Conservation (phyloP, 2,329 filamentous ascomycete species). For the Arthrobotrys sinensis region DNA sequence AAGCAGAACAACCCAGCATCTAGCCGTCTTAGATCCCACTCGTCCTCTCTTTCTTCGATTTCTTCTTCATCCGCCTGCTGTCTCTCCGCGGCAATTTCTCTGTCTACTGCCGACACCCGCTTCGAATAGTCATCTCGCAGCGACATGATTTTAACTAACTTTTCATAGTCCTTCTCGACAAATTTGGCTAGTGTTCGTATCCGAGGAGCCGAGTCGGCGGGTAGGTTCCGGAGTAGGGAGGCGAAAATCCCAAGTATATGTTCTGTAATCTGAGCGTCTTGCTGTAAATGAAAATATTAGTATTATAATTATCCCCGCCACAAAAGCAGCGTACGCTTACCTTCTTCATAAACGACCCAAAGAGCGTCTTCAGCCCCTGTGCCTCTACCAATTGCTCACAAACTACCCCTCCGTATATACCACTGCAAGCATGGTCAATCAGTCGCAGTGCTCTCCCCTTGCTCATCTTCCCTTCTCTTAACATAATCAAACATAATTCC, state of each 20-base stretch:
- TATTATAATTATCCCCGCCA: background rate
- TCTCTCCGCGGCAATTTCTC: constrained; percentile 75
- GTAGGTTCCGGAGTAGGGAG: constrained; percentile 83
- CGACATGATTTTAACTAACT: constrained; percentile 80
- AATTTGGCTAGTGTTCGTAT: constrained; percentile 94
- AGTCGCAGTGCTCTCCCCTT: constrained; percentile 83
- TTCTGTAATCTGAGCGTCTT: constrained; percentile 78
- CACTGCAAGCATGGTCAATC: constrained; percentile 83
- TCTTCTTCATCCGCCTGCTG: constrained; percentile 71
- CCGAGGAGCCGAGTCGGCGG: constrained; percentile 81
- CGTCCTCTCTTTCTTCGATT: constrained; percentile 73
- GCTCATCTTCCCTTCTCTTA: constrained; percentile 88
- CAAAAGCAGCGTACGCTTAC: constrained; percentile 64
- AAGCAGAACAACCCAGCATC: constrained; percentile 88
- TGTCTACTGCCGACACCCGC: constrained; percentile 76
- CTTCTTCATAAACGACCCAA: constrained; percentile 90
- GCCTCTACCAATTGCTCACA: constrained; percentile 85
- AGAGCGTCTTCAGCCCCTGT: constrained; percentile 86
- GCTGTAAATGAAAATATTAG: constrained; percentile 67
- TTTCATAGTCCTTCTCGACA: constrained; percentile 93
- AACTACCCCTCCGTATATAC: constrained; percentile 73
- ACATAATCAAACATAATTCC: constrained; percentile 91
- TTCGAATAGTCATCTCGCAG: constrained; percentile 80
- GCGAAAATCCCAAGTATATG: constrained; percentile 89
- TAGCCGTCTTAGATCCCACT: constrained; percentile 81